Evolutionary conservation across 2,329 filamentous ascomycete species (phyloP).

Genomic region (Talaromyces sp.): DNA sequence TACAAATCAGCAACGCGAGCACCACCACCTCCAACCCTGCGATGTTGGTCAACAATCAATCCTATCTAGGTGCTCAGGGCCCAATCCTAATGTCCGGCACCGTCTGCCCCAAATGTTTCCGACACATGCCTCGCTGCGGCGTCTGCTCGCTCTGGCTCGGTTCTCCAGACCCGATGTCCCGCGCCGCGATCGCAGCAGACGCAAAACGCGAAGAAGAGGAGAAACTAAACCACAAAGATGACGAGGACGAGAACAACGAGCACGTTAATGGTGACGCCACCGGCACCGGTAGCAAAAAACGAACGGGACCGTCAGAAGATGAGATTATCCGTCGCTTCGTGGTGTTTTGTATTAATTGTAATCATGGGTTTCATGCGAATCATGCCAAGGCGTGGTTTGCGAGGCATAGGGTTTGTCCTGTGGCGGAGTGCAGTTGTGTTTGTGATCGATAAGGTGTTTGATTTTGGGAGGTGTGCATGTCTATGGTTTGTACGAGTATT

Average conservation of each 20-base stretch:
- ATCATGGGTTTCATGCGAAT: slow-evolving; percentile 63
- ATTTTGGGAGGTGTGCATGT: neutral
- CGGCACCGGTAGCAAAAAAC: too few species aligned
- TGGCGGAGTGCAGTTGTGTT: slow-evolving; percentile 43
- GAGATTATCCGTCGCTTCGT: slow-evolving; percentile 57
- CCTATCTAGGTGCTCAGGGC: slow-evolving; percentile 17
- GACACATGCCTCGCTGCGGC: slow-evolving; percentile 62
- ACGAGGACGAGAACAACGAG: neutral
- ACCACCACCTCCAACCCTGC: slow-evolving; percentile 6
- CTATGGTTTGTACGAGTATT: slow-evolving; percentile 15
- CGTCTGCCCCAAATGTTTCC: slow-evolving; percentile 61
- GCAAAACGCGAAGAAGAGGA: slow-evolving; percentile 25
- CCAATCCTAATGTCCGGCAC: slow-evolving; percentile 46
- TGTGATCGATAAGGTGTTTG: slow-evolving; percentile 34
- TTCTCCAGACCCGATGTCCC: slow-evolving; percentile 54
- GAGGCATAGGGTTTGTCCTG: slow-evolving; percentile 40
- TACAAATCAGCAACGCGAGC: slow-evolving; percentile 11
- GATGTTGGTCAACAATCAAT: slow-evolving; percentile 7
- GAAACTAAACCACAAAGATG: slow-evolving; percentile 2
- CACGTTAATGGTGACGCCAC: too few species aligned
- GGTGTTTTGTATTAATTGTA: slow-evolving; percentile 62
- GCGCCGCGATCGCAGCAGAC: slow-evolving; percentile 37
- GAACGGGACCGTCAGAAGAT: slow-evolving; percentile 29
- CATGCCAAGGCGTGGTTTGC: slow-evolving; percentile 63
- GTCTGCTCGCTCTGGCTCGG: slow-evolving; percentile 64